phyloP scores from a whole-genome alignment of 176 grass and related monocot species.

The Poa annua region DNA sequence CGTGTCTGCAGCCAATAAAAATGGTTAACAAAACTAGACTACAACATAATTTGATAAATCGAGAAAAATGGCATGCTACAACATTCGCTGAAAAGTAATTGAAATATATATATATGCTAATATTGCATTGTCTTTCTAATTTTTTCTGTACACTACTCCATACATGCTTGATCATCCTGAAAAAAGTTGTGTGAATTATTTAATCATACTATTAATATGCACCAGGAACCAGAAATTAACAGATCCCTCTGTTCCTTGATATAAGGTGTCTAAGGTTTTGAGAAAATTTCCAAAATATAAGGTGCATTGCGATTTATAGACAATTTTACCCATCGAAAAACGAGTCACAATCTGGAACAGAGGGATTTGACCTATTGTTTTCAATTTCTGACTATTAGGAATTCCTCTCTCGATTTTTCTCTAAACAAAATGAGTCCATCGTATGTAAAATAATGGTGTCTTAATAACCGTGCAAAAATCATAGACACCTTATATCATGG shows the following conservation, averaged over 20 bases:
- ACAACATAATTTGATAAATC: conserved; percentile 1
- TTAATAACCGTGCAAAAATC: too few species aligned
- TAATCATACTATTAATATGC: conserved; percentile 14
- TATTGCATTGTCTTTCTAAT: conserved; percentile 6
- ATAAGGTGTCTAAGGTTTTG: too few species aligned
- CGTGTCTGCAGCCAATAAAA: conserved; percentile 64
- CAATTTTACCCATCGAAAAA: too few species aligned
- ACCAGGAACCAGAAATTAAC: neutral
- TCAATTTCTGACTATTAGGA: too few species aligned
- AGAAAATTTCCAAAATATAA: too few species aligned
- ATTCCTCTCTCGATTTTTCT: too few species aligned
- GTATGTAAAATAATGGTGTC: too few species aligned
- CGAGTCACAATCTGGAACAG: too few species aligned
- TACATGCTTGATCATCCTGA: conserved; percentile 6
- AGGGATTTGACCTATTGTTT: too few species aligned
- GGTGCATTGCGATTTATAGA: too few species aligned
- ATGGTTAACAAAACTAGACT: conserved; percentile 33
- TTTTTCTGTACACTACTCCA: neutral
- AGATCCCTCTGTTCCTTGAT: neutral
- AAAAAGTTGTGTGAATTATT: neutral
- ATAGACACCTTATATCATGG: too few species aligned
- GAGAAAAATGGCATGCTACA: neutral
- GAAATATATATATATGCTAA: neutral
- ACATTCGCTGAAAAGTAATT: conserved; percentile 16
- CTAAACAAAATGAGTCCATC: too few species aligned